A percentile compares a stretch with the other conserved stretches of the same genome.
phyloP scores from a whole-genome alignment of 345 rosid species.

The Excoecaria cochinchinensis region DNA sequence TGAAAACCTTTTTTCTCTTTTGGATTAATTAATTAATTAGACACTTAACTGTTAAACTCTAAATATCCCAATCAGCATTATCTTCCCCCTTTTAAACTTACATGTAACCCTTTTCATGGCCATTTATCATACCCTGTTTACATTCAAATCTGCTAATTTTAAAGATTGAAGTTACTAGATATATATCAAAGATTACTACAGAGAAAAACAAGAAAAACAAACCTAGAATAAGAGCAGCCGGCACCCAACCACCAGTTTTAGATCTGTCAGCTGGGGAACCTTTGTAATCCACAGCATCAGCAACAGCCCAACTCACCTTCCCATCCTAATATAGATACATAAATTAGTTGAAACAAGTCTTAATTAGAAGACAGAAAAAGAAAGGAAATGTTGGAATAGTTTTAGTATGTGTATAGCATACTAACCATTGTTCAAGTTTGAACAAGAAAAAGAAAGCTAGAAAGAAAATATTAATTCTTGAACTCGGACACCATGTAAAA shows the following conservation, averaged over 20 bases:
- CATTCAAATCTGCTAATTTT: background rate
- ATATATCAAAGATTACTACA: too few relatives aligned
- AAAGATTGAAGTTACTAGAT: too few relatives aligned
- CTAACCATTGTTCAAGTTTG: conserved; percentile 30
- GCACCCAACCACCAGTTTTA: conserved; percentile 73
- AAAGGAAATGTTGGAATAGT: background rate
- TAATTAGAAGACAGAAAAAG: background rate
- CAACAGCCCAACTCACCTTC: conserved; percentile 50
- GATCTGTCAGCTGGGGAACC: conserved; percentile 57
- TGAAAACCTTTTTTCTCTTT: background rate
- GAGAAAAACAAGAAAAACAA: conserved; percentile 4
- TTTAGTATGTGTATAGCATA: background rate
- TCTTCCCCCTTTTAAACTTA: background rate
- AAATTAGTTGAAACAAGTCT: background rate
- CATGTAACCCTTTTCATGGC: background rate
- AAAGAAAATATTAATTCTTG: background rate
- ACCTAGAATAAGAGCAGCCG: conserved; percentile 68
- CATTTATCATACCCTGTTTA: background rate
- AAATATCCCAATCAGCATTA: background rate
- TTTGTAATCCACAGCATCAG: conserved; percentile 53
- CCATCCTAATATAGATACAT: conserved; percentile 33
- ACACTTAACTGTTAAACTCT: background rate
- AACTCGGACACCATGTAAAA: conserved; percentile 17
- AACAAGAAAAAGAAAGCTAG: conserved; percentile 17
- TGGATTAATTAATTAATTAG: background rate